Evolutionary conservation across 2,329 filamentous ascomycete genomes (phyloP).

Genomic region (Colletotrichum liaoningense): DNA sequence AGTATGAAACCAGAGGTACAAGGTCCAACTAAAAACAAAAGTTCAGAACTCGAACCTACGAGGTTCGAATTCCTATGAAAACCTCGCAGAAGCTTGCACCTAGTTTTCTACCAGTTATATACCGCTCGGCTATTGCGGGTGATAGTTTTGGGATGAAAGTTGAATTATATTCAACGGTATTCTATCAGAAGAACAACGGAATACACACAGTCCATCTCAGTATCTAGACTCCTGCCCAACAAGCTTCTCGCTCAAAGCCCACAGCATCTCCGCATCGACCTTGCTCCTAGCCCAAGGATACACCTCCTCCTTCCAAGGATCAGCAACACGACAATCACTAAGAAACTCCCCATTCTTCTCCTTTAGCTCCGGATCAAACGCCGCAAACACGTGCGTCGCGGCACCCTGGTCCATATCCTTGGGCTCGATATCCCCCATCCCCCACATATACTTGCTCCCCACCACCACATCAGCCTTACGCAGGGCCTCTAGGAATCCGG

Average conservation of each 20-base stretch:
- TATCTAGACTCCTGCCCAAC: slow-evolving; percentile 32
- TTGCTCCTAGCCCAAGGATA: slow-evolving; percentile 22
- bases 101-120: neutral
- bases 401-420: slow-evolving; percentile 27
- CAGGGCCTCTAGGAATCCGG: slow-evolving; percentile 7
- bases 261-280: slow-evolving; percentile 31
- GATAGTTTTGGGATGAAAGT: neutral
- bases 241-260: slow-evolving; percentile 35
- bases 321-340: slow-evolving; percentile 18
- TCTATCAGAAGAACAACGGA: neutral
- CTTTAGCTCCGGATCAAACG: slow-evolving; percentile 20
- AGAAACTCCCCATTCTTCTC: slow-evolving; percentile 28
- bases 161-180: neutral
- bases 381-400: slow-evolving; percentile 30
- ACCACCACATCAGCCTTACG: slow-evolving; percentile 9
- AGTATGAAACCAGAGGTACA: too few relatives aligned
- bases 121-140: neutral
- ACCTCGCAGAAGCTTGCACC: too few relatives aligned
- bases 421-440: neutral
- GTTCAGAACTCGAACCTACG: neutral
- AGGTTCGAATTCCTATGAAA: neutral
- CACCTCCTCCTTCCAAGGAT: slow-evolving; percentile 32
- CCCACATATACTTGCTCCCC: slow-evolving; percentile 26
- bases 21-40: too few relatives aligned
- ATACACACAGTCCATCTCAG: neutral